A percentile compares a stretch with the other conserved stretches of the same genome.
Conservation (phyloP, 805 yeast genomes). For the Myxozyma sirexii region DNA sequence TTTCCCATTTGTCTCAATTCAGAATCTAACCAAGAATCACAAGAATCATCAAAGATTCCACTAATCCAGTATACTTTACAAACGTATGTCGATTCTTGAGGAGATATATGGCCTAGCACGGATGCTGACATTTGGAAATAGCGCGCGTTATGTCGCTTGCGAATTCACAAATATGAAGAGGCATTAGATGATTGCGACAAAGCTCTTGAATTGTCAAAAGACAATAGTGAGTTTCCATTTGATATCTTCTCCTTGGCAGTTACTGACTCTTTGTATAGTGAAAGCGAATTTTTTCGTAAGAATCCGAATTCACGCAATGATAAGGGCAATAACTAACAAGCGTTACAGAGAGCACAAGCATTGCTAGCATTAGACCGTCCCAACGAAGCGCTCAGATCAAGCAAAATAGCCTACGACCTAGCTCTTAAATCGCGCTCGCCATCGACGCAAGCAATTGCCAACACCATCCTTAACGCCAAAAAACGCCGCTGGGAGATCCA, state of each 20-base stretch:
- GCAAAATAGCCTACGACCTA: slow-evolving; percentile 38
- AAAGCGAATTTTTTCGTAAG: slow-evolving; percentile 37
- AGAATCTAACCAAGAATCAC: too few relatives aligned
- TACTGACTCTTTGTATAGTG: slow-evolving; percentile 29
- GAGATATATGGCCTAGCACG: not conserved
- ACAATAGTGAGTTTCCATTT: slow-evolving; percentile 16
- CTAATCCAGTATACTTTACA: slow-evolving; percentile 37
- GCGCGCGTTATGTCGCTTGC: slow-evolving; percentile 38
- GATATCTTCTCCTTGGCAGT: not conserved
- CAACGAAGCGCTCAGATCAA: slow-evolving; percentile 36
- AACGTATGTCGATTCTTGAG: slow-evolving; percentile 27
- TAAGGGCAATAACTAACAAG: not conserved
- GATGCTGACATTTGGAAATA: not conserved
- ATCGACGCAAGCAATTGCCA: slow-evolving; percentile 37
- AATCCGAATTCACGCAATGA: too few relatives aligned
- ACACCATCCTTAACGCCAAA: slow-evolving; percentile 36
- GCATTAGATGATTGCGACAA: slow-evolving; percentile 38
- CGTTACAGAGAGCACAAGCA: slow-evolving; percentile 37
- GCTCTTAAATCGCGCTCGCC: slow-evolving; percentile 38
- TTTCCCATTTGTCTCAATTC: not conserved
- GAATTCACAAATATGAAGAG: slow-evolving; percentile 35
- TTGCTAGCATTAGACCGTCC: slow-evolving; percentile 38
- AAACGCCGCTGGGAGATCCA: slow-evolving; percentile 37
- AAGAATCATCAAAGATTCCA: slow-evolving; percentile 37
- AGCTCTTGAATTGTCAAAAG: slow-evolving; percentile 39